Base-by-base conservation (phyloP, 192 early-diverging fungal genomes). In the Mortierella alpina region DNA sequence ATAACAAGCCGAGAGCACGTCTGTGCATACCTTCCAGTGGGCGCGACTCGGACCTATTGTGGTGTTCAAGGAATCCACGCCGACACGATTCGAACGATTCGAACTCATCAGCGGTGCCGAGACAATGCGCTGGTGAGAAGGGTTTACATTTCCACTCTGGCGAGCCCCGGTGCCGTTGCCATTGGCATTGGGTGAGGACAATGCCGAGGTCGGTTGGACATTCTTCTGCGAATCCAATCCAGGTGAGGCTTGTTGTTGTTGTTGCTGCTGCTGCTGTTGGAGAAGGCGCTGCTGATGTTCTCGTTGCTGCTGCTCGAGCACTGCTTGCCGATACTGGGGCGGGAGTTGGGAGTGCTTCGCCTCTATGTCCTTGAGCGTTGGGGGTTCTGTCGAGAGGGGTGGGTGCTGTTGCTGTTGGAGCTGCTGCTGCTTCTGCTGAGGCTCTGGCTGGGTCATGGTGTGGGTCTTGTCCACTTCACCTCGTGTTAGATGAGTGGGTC, bases 401-500 rank as follows among this genome's bases (percentile, higher is more conserved):
- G 51, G 59, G 23, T 23, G 65, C 15, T 50, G 59, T 23, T 60
- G 72, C 52, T 66, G 71, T 11, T 48, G 63, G 5, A n/a, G n/a
- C n/a, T 40, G 52, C 10, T 56, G 54, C 54, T 59, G 60, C 47
- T 15, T 41, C 13, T 47, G 41, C 31, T 31, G 31, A 31, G 31
- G 31, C 31, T 31, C 31, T 31, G 31, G 31, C 31, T 31, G 31
- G 31, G 31, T 31, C 31, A 31, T 51, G 55, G 11, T 31, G 15
- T 31, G 20, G 42, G 63, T 39, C 39, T 53, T 70, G 69, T 71
- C 55, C 5, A 72, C 20, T 72, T 72, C 62, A 31, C 58, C 77
- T 48, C 70, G 71, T 31, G 77, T 80, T n/a, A 80, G 55, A 59
- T 80, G 77, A 9, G 77, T 72, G 40, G 77, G 77, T 18, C 77